Conservation (phyloP, 2,329 filamentous ascomycete genomes). For the Clonostachys sp. region DNA sequence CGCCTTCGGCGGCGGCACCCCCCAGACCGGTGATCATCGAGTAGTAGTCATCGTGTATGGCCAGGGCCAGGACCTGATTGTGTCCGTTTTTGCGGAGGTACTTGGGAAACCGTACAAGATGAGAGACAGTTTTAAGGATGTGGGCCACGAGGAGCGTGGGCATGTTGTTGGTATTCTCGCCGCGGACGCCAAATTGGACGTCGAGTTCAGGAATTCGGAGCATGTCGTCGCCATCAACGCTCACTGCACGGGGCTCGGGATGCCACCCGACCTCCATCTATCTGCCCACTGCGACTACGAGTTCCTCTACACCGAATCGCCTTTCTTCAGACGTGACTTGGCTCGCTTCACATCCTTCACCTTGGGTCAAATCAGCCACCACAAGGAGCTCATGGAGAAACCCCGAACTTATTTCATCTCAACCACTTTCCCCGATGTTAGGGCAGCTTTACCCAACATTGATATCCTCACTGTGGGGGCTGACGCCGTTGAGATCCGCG, state of each 20-base stretch:
- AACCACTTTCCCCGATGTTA: slow-evolving; percentile 83
- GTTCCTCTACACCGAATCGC: slow-evolving; percentile 72
- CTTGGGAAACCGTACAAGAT: slow-evolving; percentile 68
- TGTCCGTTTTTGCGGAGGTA: slow-evolving; percentile 72
- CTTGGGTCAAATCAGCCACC: slow-evolving; percentile 73
- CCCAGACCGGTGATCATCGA: slow-evolving; percentile 49
- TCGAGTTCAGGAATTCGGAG: slow-evolving; percentile 51
- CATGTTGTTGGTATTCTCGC: slow-evolving; percentile 65
- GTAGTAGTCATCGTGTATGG: slow-evolving; percentile 67
- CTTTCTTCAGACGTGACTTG: slow-evolving; percentile 71
- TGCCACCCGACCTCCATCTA: slow-evolving; percentile 61
- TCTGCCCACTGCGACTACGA: slow-evolving; percentile 76
- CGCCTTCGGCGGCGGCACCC: slow-evolving; percentile 34
- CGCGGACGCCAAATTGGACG: slow-evolving; percentile 49
- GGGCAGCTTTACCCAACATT: slow-evolving; percentile 75
- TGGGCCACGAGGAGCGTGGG: slow-evolving; percentile 50
- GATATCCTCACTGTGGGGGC: slow-evolving; percentile 84
- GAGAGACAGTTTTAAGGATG: slow-evolving; percentile 47
- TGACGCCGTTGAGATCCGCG: slow-evolving; percentile 79
- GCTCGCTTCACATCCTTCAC: slow-evolving; percentile 76
- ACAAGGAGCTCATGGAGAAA: slow-evolving; percentile 74
- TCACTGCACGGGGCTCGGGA: slow-evolving; percentile 68
- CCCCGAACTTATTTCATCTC: slow-evolving; percentile 80
- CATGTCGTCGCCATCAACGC: slow-evolving; percentile 69
- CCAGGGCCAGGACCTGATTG: slow-evolving; percentile 67